Base-by-base conservation (phyloP, 2,329 filamentous ascomycete species). In the Pseudonectria buxi region DNA sequence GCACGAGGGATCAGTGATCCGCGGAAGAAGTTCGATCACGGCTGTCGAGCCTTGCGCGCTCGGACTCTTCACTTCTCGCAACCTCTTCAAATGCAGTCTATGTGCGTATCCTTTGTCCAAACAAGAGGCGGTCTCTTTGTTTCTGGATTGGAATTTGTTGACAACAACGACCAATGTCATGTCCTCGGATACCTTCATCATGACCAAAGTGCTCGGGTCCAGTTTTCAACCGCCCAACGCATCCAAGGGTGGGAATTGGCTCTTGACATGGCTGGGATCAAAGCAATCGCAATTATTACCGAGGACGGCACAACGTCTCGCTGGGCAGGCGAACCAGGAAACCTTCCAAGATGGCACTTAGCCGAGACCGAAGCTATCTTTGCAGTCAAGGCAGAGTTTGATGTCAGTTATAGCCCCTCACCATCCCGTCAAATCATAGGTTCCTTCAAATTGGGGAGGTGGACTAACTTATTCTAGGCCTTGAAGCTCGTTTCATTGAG, bases 171-270 rank as follows among this genome's bases (percentile, higher is more conserved):
- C n/a, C n/a, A 28, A 14, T 12, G 5, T 3, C 33, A 45, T 25
- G 10, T 29, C n/a, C 16, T 46, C 2, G 41, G 44, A 16, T 46
- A 45, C 14, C 15, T 37, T 7, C 44, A 45, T 15, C n/a, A 25
- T 7, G 4, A 24, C 15, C 18, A 33, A 9, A 32, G 1, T 25
- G 24, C 30, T 3, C n/a, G 4, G 7, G 26, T 45, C n/a, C n/a
- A 10, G 10, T 3, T 45, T 2, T n/a, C 41, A 7, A 14, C 24
- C 6, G 15, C 18, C 7, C 35, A 40, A 22, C 29, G 22, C 9
- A 35, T 46, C 5, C 41, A 34, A 14, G 44, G 42, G 26, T 46
- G 39, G 39, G 32, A 46, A 13, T 18, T 46, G 3, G 41, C 41
- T 12, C n/a, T 46, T 4, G 39, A 43, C 16, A 27, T 26, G 2